Evolutionary conservation across 495 filamentous ascomycete species (phyloP).

Genomic region (Staphylotrichum tortipilum): DNA sequence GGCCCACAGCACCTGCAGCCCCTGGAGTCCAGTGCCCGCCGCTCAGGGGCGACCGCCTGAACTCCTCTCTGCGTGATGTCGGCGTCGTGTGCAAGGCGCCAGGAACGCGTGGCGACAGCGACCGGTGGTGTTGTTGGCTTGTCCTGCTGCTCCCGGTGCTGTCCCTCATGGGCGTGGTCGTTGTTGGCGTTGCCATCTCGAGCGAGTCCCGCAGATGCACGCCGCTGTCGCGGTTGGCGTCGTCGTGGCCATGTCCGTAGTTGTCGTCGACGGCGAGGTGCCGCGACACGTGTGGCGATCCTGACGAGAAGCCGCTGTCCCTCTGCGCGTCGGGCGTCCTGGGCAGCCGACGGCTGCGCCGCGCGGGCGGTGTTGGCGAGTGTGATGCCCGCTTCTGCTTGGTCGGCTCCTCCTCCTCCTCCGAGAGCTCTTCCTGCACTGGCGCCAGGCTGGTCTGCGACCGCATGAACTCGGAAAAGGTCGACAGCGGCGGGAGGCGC

Average conservation of each 20-base stretch:
- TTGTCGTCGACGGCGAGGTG: slow-evolving; percentile 16
- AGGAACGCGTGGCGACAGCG: slow-evolving; percentile 9
- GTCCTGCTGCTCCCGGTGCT: too few species aligned
- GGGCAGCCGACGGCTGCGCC: slow-evolving; percentile 1
- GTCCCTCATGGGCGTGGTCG: too few species aligned
- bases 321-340: slow-evolving; percentile 30
- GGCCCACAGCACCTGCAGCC: slow-evolving; percentile 3
- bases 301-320: slow-evolving; percentile 40
- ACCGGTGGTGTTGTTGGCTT: too few species aligned
- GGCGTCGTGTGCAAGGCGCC: neutral
- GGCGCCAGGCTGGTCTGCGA: slow-evolving; percentile 34
- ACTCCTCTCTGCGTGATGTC: slow-evolving; percentile 8
- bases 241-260: too few species aligned
- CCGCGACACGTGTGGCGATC: slow-evolving; percentile 33
- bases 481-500: slow-evolving; percentile 20
- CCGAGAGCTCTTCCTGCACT: slow-evolving; percentile 33
- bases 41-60: slow-evolving; percentile 16
- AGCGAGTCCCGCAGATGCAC: slow-evolving; percentile 39
- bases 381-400: slow-evolving; percentile 1
- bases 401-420: slow-evolving; percentile 26
- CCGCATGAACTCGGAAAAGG: slow-evolving; percentile 27
- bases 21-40: neutral
- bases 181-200: slow-evolving; percentile 13
- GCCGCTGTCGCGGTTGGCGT: slow-evolving; percentile 43
- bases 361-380: neutral